Evolutionary conservation across 2,329 filamentous ascomycete species (phyloP).

Genomic region (Botrytis aclada): DNA sequence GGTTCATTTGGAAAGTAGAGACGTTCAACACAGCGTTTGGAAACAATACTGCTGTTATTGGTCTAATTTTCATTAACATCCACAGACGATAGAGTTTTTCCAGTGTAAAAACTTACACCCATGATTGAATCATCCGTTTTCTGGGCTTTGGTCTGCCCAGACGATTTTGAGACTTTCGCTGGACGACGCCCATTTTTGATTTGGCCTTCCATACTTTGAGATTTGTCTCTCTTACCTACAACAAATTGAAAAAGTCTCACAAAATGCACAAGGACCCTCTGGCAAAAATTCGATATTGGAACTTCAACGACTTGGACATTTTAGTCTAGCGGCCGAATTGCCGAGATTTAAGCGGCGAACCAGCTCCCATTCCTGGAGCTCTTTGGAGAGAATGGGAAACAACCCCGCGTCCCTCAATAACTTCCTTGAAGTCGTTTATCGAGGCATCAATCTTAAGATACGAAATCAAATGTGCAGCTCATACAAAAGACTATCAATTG

Average conservation of each 20-base stretch:
- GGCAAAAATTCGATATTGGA: background rate
- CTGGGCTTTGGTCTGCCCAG: constrained; percentile 13
- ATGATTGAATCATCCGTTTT: constrained; percentile 45
- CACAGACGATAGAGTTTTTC: background rate
- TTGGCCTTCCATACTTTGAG: background rate
- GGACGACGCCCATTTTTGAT: constrained; percentile 2
- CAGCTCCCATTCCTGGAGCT: constrained; percentile 1
- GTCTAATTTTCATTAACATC: constrained; percentile 50
- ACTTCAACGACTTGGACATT: background rate
- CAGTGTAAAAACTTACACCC: constrained; percentile 26
- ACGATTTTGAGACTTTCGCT: constrained; percentile 5
- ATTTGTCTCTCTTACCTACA: background rate
- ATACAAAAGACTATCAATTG: constrained; percentile 10
- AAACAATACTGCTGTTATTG: constrained; percentile 88
- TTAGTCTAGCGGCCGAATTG: constrained; percentile 1
- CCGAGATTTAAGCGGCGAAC: constrained; percentile 14
- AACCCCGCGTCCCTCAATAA: constrained; percentile 15
- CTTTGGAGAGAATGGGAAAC: background rate
- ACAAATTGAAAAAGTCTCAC: background rate
- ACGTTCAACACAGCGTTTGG: constrained; percentile 88
- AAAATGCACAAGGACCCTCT: background rate
- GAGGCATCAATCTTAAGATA: background rate
- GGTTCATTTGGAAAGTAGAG: constrained; percentile 75
- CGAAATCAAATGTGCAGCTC: constrained; percentile 18
- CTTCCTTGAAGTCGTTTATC: background rate